Evolutionary conservation across 2,329 filamentous ascomycete species (phyloP).

Genomic region (Graphiopsis chlorocephala): DNA sequence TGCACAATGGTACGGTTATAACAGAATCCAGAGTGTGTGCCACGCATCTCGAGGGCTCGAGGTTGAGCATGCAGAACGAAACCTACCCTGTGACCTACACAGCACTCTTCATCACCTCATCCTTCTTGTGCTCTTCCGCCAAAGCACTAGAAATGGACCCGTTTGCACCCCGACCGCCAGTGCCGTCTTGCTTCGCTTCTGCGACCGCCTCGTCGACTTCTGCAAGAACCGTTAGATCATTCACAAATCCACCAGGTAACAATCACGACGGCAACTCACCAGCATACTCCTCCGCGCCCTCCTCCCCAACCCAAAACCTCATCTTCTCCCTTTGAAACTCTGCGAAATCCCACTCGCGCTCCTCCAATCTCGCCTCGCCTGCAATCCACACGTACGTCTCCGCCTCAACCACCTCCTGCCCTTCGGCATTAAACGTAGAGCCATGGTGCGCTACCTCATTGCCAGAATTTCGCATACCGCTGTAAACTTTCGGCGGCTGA

Average conservation of each 20-base stretch:
- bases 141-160: constrained; percentile 41
- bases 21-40: not conserved
- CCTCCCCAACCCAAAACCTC: constrained; percentile 54
- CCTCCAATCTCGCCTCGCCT: constrained; percentile 56
- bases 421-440: constrained; percentile 8
- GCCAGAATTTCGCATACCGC: not conserved
- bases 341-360: constrained; percentile 81
- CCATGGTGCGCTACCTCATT: not conserved
- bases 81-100: constrained; percentile 25
- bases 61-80: not conserved
- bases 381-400: constrained; percentile 55
- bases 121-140: constrained; percentile 27
- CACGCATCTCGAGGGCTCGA: not conserved
- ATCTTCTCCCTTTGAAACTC: constrained; percentile 77
- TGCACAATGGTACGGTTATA: not conserved
- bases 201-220: constrained; percentile 47
- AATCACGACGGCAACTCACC: constrained; percentile 33
- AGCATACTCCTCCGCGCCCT: constrained; percentile 47
- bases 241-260: not conserved
- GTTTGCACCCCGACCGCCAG: constrained; percentile 43
- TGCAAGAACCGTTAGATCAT: constrained; percentile 22
- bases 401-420: constrained; percentile 42
- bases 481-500: not conserved
- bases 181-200: constrained; percentile 38
- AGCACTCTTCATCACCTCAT: constrained; percentile 31